Conservation (phyloP, 805 yeast genomes). For the Yamadazyma scolyti region DNA sequence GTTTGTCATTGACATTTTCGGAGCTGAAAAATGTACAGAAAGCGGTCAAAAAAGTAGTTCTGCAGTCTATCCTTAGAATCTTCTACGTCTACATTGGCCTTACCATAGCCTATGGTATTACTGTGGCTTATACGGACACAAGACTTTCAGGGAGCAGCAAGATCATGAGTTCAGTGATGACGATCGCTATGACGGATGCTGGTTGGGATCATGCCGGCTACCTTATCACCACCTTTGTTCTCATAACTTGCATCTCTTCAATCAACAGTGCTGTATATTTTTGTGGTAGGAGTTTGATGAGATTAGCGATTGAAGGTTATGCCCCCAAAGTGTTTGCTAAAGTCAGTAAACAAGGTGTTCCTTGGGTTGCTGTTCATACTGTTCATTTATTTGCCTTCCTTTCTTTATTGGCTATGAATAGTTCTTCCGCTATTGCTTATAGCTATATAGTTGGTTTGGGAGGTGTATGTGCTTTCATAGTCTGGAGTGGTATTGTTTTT, state of each 20-base stretch:
- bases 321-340: constrained; percentile 34
- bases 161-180: constrained; percentile 33
- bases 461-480: constrained; percentile 19
- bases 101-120: constrained; percentile 25
- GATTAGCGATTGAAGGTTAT: constrained; percentile 32
- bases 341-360: constrained; percentile 30
- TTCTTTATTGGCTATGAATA: constrained; percentile 14
- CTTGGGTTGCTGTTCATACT: constrained; percentile 21
- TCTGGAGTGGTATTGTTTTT: constrained; percentile 18
- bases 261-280: constrained; percentile 28
- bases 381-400: constrained; percentile 17
- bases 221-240: constrained; percentile 35
- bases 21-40: constrained; percentile 32
- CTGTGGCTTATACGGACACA: constrained; percentile 32
- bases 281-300: constrained; percentile 29
- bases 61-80: constrained; percentile 27
- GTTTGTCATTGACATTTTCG: constrained; percentile 22
- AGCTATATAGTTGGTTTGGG: constrained; percentile 16
- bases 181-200: constrained; percentile 31
- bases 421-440: constrained; percentile 15
- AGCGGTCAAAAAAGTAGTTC: constrained; percentile 25
- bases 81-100: constrained; percentile 26
- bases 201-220: constrained; percentile 31
- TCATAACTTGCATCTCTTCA: constrained; percentile 39
- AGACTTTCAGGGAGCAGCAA: constrained; percentile 13